phyloP scores from a whole-genome alignment of 2,329 filamentous ascomycete genomes.

The Tolypocladium endophyticum region DNA sequence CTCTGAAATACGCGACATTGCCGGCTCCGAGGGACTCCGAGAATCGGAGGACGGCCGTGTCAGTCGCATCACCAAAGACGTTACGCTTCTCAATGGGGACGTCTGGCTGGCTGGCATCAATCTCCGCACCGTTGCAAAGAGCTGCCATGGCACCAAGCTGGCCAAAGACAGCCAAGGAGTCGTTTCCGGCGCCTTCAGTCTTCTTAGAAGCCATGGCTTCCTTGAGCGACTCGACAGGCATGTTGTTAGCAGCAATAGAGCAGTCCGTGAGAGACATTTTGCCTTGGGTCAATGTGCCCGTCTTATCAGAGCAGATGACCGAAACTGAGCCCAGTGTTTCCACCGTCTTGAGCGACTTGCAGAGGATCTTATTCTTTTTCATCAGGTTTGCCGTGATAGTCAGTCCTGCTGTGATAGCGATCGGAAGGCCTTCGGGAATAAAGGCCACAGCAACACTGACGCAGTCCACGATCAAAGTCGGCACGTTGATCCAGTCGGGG shows the following conservation, averaged over 20 bases:
- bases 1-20: slow-evolving; percentile 47
- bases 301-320: slow-evolving; percentile 69
- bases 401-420: slow-evolving; percentile 58
- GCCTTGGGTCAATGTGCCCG: slow-evolving; percentile 59
- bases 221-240: slow-evolving; percentile 40
- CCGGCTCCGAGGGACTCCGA: slow-evolving; percentile 47
- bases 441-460: slow-evolving; percentile 66
- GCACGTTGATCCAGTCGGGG: slow-evolving; percentile 61
- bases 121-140: slow-evolving; percentile 67
- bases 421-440: slow-evolving; percentile 64
- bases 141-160: slow-evolving; percentile 52
- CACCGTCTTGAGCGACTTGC: slow-evolving; percentile 70
- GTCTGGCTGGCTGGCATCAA: slow-evolving; percentile 54
- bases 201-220: slow-evolving; percentile 21
- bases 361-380: slow-evolving; percentile 66
- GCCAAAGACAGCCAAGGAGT: slow-evolving; percentile 27
- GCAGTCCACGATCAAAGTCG: slow-evolving; percentile 61
- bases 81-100: slow-evolving; percentile 49
- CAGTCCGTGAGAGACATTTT: slow-evolving; percentile 65
- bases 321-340: slow-evolving; percentile 66
- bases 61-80: slow-evolving; percentile 67
- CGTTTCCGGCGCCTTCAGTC: slow-evolving; percentile 16
- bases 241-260: slow-evolving; percentile 40
- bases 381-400: slow-evolving; percentile 71
- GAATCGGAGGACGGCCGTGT: slow-evolving; percentile 63